A percentile compares a stretch with the other conserved stretches of the same genome.
Evolutionary conservation across 345 rosid species (phyloP).

Genomic region (Lepidium africanum): DNA sequence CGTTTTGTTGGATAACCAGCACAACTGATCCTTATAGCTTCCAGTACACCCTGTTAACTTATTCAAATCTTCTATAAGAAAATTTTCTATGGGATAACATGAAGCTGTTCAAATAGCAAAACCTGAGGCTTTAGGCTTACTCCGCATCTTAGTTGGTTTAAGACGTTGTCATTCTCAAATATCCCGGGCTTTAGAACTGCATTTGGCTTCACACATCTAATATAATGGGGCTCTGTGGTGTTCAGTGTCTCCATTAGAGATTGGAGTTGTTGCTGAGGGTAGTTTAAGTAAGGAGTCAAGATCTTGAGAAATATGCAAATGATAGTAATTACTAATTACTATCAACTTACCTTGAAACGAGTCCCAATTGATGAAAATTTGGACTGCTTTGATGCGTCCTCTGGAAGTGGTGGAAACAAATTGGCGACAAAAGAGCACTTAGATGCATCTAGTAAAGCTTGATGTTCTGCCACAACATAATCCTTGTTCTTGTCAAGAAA

Average conservation of each 20-base stretch:
- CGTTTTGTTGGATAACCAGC: slow-evolving; percentile 82
- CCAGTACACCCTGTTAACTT: slow-evolving; percentile 69
- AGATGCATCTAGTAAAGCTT: slow-evolving; percentile 57
- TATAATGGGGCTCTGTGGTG: slow-evolving; percentile 63
- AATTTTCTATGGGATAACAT: not conserved
- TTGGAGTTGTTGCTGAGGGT: slow-evolving; percentile 60
- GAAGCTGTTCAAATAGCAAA: slow-evolving; percentile 3
- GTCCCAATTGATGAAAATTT: slow-evolving; percentile 76
- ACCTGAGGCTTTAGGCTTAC: slow-evolving; percentile 28
- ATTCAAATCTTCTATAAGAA: slow-evolving; percentile 3
- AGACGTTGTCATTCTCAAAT: slow-evolving; percentile 48
- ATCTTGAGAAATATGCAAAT: slow-evolving; percentile 3
- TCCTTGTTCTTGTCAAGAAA: slow-evolving; percentile 79
- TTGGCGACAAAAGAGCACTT: slow-evolving; percentile 56
- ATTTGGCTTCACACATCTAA: slow-evolving; percentile 67
- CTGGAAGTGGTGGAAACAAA: slow-evolving; percentile 64
- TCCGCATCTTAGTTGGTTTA: slow-evolving; percentile 59
- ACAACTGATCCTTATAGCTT: slow-evolving; percentile 80
- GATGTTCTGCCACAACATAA: slow-evolving; percentile 77
- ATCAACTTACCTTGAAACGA: slow-evolving; percentile 52
- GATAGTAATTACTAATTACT: not conserved
- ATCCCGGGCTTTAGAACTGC: slow-evolving; percentile 49
- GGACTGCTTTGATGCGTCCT: slow-evolving; percentile 66
- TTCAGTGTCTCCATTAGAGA: slow-evolving; percentile 51
- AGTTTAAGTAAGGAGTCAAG: slow-evolving; percentile 21